These are phyloP conservation scores for Metschnikowia aberdeeniae DNA, from an alignment of 805 yeast genomes.

Conservation along the genomic window DNA sequence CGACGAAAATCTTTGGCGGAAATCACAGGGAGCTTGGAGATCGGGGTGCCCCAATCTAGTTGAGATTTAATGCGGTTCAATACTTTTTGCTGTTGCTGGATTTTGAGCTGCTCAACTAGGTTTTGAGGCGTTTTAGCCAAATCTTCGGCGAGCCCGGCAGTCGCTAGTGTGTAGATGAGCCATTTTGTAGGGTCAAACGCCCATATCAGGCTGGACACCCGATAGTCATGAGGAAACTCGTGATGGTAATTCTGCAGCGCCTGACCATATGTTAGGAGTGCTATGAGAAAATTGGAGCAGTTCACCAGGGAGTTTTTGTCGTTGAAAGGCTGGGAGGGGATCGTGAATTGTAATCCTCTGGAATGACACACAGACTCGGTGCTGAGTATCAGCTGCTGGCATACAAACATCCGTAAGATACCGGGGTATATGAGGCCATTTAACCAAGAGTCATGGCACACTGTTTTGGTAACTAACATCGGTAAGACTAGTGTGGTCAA, in stretches of 20 bases:
- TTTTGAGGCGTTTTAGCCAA: constrained; percentile 64
- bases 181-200: constrained; percentile 87
- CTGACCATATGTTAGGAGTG: constrained; percentile 78
- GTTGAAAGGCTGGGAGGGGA: constrained; percentile 48
- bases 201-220: constrained; percentile 67
- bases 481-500: constrained; percentile 33
- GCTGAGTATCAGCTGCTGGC: constrained; percentile 77
- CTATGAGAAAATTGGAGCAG: constrained; percentile 54
- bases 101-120: constrained; percentile 51
- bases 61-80: constrained; percentile 73
- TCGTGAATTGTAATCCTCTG: constrained; percentile 57
- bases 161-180: constrained; percentile 50
- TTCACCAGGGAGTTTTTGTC: constrained; percentile 67
- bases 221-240: constrained; percentile 88
- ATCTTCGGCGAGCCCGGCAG: constrained; percentile 56
- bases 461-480: constrained; percentile 18
- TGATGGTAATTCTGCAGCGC: constrained; percentile 93
- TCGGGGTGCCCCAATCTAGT: constrained; percentile 92
- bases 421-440: constrained; percentile 65
- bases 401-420: constrained; percentile 58
- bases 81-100: constrained; percentile 71
- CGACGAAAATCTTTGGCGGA: constrained; percentile 44
- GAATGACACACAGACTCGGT: constrained; percentile 82
- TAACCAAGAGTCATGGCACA: constrained; percentile 29
- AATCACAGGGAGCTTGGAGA: constrained; percentile 74